Evolutionary conservation across 129 eudicot species (phyloP).

Genomic region (Pulicaria dysenterica): DNA sequence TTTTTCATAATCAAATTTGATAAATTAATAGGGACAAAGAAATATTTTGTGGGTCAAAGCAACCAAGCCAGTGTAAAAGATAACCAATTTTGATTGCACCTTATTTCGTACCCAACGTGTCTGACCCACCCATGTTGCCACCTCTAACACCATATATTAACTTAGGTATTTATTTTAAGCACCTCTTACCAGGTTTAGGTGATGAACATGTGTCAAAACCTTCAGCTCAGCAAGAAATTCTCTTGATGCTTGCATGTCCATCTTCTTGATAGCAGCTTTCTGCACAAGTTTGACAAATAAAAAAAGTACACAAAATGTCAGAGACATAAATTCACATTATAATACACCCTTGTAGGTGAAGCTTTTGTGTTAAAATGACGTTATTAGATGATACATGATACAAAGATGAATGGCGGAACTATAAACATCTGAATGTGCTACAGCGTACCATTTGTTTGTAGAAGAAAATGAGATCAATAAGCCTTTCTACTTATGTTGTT

Average conservation of each 20-base stretch:
- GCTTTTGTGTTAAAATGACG: neutral
- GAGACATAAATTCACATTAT: constrained; percentile 2
- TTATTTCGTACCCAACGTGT: neutral
- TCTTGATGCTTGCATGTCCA: constrained; percentile 95
- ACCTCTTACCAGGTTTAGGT: constrained; percentile 81
- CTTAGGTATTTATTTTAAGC: neutral
- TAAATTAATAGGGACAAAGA: neutral
- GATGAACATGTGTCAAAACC: constrained; percentile 95
- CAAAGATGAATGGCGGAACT: neutral
- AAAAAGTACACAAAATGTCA: neutral
- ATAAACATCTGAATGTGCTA: neutral
- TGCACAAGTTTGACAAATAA: constrained; percentile 34
- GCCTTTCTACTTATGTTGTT: neutral
- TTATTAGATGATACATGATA: constrained; percentile 5
- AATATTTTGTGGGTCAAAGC: neutral
- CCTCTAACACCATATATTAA: constrained; percentile 5
- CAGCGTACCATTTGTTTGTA: neutral
- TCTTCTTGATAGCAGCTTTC: constrained; percentile 97
- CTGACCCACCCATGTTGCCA: neutral
- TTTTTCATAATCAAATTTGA: neutral
- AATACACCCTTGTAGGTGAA: neutral
- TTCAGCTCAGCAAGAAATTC: constrained; percentile 87
- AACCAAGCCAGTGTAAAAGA: neutral
- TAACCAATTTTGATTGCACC: no score
- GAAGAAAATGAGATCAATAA: neutral